A percentile compares a stretch with the other conserved stretches of the same genome.
phyloP scores from a whole-genome alignment of 441 rosid genomes.

The Dalechampia spathulata region DNA sequence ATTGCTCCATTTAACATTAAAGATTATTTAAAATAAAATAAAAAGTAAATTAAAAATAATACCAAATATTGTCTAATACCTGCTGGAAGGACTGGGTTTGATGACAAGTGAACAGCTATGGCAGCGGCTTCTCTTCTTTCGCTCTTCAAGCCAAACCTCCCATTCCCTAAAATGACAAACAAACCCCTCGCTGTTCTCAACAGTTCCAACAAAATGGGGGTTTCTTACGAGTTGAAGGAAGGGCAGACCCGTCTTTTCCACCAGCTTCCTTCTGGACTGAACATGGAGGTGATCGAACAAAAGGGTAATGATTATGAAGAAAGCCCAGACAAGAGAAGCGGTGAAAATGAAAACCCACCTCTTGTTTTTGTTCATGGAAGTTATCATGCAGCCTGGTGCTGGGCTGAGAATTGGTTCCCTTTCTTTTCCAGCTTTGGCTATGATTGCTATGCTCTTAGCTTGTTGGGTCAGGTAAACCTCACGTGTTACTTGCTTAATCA shows the following conservation, averaged over 20 bases:
- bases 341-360: conserved; percentile 35
- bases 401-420: conserved; percentile 91
- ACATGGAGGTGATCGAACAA: conserved; percentile 76
- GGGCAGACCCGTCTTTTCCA: conserved; percentile 69
- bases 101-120: conserved; percentile 22
- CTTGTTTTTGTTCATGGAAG: conserved; percentile 84
- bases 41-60: neutral
- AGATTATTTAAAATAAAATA: too few relatives aligned
- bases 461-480: conserved; percentile 86
- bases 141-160: conserved; percentile 14
- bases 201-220: conserved; percentile 21
- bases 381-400: conserved; percentile 95
- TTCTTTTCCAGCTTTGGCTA: conserved; percentile 71
- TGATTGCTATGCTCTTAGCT: conserved; percentile 78
- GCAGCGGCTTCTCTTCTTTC: conserved; percentile 28
- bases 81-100: too few relatives aligned
- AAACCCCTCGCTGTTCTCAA: conserved; percentile 31
- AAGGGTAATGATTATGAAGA: conserved; percentile 18
- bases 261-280: conserved; percentile 73
- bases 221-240: conserved; percentile 49
- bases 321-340: neutral
- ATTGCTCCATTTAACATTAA: too few relatives aligned
- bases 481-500: too few relatives aligned
- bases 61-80: too few relatives aligned
- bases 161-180: conserved; percentile 14